Evolutionary conservation across 306 rosid genomes (phyloP).

Genomic region (Castanea mollissima): DNA sequence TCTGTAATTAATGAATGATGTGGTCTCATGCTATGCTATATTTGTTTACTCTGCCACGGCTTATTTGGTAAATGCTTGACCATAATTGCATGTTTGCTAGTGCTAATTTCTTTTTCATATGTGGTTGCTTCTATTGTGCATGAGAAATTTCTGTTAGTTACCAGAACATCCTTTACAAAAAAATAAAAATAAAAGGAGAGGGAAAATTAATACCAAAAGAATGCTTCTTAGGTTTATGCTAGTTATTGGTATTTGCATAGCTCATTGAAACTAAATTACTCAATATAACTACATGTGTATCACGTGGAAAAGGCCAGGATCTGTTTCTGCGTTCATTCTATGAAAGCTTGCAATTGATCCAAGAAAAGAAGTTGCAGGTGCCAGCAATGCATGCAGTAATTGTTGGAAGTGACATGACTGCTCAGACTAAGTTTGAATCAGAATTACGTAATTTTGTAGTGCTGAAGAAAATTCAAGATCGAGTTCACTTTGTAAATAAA

Average conservation of each 20-base stretch:
- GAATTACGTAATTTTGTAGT: conserved; percentile 68
- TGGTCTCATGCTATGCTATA: too few species aligned
- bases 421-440: conserved; percentile 76
- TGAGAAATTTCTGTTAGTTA: background rate
- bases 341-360: conserved; percentile 66
- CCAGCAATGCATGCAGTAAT: conserved; percentile 86
- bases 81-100: background rate
- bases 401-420: conserved; percentile 89
- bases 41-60: background rate
- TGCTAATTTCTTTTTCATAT: background rate
- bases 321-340: conserved; percentile 83
- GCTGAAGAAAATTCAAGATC: conserved; percentile 74
- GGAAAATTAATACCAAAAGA: background rate
- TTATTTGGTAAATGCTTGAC: background rate
- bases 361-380: conserved; percentile 71
- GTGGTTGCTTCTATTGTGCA: background rate
- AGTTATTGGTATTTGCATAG: background rate
- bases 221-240: background rate
- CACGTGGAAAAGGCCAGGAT: conserved; percentile 98
- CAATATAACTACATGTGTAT: conserved; percentile 61
- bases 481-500: conserved; percentile 89
- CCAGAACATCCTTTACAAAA: background rate
- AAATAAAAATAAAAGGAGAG: background rate
- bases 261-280: background rate
- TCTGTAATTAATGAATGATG: background rate